A percentile compares a stretch with the other conserved stretches of the same genome.
Evolutionary conservation across 305 asterid genomes (phyloP).

Genomic region (Solanum chacoense): DNA sequence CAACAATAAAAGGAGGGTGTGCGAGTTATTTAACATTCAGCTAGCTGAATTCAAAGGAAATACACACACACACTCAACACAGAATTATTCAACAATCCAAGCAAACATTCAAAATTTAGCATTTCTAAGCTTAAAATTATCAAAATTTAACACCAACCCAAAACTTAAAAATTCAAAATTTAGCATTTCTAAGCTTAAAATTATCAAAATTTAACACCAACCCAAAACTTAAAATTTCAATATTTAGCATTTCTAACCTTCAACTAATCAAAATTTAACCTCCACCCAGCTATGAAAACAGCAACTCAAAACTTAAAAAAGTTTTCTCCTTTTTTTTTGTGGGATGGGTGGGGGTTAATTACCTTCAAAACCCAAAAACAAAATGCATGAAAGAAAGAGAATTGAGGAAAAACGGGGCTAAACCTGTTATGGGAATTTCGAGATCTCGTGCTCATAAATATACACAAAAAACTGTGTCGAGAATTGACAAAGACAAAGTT

Average conservation of each 20-base stretch:
- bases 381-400: not conserved
- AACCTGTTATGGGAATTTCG: constrained; percentile 22
- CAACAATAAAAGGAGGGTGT: not conserved
- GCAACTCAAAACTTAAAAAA: not conserved
- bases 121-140: not conserved
- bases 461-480: constrained; percentile 24
- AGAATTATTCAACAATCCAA: not conserved
- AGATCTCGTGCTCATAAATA: constrained; percentile 60
- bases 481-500: constrained; percentile 23
- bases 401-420: not conserved
- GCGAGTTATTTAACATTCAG: not conserved
- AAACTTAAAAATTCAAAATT: not conserved
- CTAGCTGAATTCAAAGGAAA: not conserved
- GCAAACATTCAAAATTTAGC: not conserved
- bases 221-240: not conserved
- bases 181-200: not conserved
- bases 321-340: not conserved
- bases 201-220: not conserved
- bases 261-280: not conserved
- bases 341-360: not conserved
- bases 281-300: not conserved
- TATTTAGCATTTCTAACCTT: not conserved
- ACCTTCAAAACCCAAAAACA: not conserved
- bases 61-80: not conserved
- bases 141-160: not conserved